Evolutionary conservation across 1,284 basidiomycete genomes (phyloP).

Genomic region (Vanrija humicola): DNA sequence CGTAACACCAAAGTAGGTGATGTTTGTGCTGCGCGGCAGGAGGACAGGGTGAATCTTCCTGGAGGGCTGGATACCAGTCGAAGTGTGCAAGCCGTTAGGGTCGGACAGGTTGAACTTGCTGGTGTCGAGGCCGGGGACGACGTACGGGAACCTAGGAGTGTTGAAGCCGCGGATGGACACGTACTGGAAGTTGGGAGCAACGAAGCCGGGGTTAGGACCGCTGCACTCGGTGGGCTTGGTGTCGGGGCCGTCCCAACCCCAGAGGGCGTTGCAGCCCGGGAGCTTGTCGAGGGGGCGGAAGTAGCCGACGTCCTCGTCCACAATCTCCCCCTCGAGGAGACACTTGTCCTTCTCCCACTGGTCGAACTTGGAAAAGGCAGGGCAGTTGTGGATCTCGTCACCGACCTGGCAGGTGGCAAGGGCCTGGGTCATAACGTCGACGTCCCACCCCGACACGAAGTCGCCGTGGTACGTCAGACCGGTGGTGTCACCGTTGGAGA

Average conservation of each 20-base stretch:
- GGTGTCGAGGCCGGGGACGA: too few relatives aligned
- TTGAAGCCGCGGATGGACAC: too few relatives aligned
- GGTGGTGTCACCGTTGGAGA: conserved; percentile 33
- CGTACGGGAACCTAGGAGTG: too few relatives aligned
- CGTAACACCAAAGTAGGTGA: too few relatives aligned
- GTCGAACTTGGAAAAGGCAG: too few relatives aligned
- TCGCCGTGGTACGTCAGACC: conserved; percentile 35
- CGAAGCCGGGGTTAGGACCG: too few relatives aligned
- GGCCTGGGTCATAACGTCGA: conserved; percentile 13
- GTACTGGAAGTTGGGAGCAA: too few relatives aligned
- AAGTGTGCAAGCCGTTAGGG: too few relatives aligned
- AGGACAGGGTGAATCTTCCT: too few relatives aligned
- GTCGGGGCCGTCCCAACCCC: conserved; percentile 5
- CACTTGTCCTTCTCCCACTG: not conserved
- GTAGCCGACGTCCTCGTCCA: conserved; percentile 4
- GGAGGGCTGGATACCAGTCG: too few relatives aligned
- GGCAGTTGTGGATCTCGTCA: not conserved
- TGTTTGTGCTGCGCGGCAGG: too few relatives aligned
- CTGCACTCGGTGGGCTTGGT: conserved; percentile 3
- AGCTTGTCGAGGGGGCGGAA: conserved; percentile 5
- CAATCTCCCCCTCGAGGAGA: not conserved
- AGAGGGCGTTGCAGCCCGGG: conserved; percentile 13
- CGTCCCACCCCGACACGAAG: conserved; percentile 26
- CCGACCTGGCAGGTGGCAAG: not conserved
- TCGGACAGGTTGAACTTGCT: too few relatives aligned